Base-by-base conservation (phyloP, 2,329 filamentous ascomycete species). In the Juglanconis oblonga region DNA sequence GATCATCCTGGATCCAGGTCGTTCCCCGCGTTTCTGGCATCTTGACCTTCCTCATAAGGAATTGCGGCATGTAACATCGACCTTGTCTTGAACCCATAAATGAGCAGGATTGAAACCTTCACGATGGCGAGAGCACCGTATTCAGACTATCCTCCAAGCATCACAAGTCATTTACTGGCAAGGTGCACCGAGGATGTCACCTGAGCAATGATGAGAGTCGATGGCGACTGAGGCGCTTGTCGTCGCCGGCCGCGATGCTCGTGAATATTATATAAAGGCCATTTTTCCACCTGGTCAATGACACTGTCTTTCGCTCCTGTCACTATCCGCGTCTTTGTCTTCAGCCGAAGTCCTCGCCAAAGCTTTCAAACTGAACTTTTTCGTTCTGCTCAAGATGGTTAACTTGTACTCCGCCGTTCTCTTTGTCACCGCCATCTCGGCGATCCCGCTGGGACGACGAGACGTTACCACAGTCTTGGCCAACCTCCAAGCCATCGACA, bases 371-470 rank as follows among this genome's bases (percentile, higher is more conserved):
- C 24, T 24, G 24, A 24, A 24, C 24, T 24, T 24, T 24, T 17
- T 13, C 38, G 11, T 42, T 42, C 10, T 5, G 38, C 10, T 42
- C 56, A 58, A 53, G 38, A 58, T 58, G 56, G 50, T 53, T 14
- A 58, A 58, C 36, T 49, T 53, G 38, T 42, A 33, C 42, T 58
- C 56, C 13, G 5, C 52, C 4, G 29, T 53, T 45, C 17, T 58
- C 42, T 54, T 58, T 11, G 50, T 42, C 42, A 58, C 56, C 32
- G 50, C 56, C 42, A 45, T 58, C 50, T 47, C 56, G 49, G 56
- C 56, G 17, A 35, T 2, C 50, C 56, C 56, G 31, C 8, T 52
- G 40, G 17, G 52, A 42, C 51, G 42, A 5, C 49, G 56, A 31
- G 56, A 58, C 47, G 13, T 47, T 17, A 45, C 49, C 36, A 45